A percentile compares a stretch with the other conserved stretches of the same genome.
These are phyloP conservation scores for Pulveroboletus sp. DNA, from an alignment of 768 basidiomycete genomes.

Conservation along the genomic window DNA sequence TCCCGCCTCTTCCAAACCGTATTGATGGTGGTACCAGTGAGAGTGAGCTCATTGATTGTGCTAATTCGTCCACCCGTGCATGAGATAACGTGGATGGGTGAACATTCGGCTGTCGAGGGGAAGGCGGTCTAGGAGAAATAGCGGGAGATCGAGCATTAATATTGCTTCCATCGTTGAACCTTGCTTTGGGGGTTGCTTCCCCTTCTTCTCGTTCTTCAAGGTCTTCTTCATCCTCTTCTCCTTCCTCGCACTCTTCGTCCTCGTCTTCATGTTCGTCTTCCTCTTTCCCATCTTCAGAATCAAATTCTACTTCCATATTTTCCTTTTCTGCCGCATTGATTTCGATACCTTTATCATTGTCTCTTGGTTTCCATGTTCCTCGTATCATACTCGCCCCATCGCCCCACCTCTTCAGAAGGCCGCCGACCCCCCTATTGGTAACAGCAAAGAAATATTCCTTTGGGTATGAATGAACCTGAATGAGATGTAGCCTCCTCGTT, in stretches of 20 bases:
- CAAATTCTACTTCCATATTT: slow-evolving; percentile 24
- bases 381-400: slow-evolving; percentile 79
- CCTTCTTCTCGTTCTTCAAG: slow-evolving; percentile 22
- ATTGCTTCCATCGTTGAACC: slow-evolving; percentile 12
- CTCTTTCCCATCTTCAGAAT: slow-evolving; percentile 15
- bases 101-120: slow-evolving; percentile 19
- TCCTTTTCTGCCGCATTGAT: slow-evolving; percentile 7
- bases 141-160: slow-evolving; percentile 20
- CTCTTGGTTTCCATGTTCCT: slow-evolving; percentile 61
- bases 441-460: slow-evolving; percentile 90
- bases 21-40: slow-evolving; percentile 65
- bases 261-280: slow-evolving; percentile 6
- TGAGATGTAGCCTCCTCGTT: slow-evolving; percentile 73
- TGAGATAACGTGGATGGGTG: slow-evolving; percentile 18
- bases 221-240: slow-evolving; percentile 16
- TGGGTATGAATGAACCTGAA: slow-evolving; percentile 77
- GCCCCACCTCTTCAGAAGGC: slow-evolving; percentile 74
- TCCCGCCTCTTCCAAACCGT: slow-evolving; percentile 71
- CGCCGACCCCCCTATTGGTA: slow-evolving; percentile 87
- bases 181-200: slow-evolving; percentile 27
- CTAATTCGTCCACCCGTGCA: slow-evolving; percentile 43
- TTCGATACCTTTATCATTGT: slow-evolving; percentile 18
- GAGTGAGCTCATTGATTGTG: slow-evolving; percentile 44
- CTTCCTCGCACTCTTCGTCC: slow-evolving; percentile 11
- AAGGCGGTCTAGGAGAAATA: slow-evolving; percentile 16